A percentile compares a stretch with the other conserved stretches of the same genome.
Conservation (phyloP, 208 protist species). For the Leishmania martiniquensis region DNA sequence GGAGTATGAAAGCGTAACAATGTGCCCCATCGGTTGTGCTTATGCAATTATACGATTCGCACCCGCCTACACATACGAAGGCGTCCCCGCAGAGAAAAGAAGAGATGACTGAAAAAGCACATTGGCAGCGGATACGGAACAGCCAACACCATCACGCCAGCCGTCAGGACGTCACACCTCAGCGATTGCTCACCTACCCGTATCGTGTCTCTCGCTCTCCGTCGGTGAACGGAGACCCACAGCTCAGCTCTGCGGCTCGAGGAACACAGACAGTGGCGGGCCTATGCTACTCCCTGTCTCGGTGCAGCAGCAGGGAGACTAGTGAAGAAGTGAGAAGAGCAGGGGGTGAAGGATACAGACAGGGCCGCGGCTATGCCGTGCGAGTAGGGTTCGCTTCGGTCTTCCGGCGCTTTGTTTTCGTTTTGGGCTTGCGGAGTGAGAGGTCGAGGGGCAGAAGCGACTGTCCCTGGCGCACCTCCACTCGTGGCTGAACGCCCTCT, state of each 20-base stretch:
- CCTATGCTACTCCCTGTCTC: neutral
- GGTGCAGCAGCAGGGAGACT: neutral
- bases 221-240: neutral
- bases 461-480: constrained; percentile 85
- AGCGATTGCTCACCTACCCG: neutral
- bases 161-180: too few relatives aligned
- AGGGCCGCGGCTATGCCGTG: neutral
- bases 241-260: neutral
- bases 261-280: neutral
- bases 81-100: neutral
- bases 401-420: constrained; percentile 84
- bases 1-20: neutral
- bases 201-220: neutral
- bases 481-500: constrained; percentile 78
- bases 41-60: constrained; percentile 12
- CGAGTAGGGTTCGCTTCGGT: constrained; percentile 6
- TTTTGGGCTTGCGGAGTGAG: constrained; percentile 59
- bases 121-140: neutral
- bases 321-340: neutral
- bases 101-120: neutral
- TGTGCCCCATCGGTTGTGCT: neutral
- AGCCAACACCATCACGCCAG: neutral
- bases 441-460: constrained; percentile 79
- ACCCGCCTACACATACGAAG: neutral
- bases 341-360: neutral